Conservation (phyloP, 257 asterid species). For the Nicotiana tomentosiformis region DNA sequence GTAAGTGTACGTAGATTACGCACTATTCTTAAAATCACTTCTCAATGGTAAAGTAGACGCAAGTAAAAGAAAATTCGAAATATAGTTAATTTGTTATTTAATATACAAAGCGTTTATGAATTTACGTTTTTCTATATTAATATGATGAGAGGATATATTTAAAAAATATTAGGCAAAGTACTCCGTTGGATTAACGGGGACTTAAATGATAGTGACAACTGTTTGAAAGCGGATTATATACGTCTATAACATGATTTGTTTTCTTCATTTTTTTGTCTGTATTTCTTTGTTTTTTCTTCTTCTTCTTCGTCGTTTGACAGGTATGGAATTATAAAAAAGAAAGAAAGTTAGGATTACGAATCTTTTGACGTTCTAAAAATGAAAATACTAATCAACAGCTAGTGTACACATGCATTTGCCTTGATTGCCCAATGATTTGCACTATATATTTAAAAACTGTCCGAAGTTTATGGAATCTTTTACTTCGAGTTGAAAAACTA, state of each 20-base stretch:
- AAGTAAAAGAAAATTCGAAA: neutral
- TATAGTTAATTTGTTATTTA: neutral
- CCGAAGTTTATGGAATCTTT: neutral
- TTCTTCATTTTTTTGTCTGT: too few species aligned
- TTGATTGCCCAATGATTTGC: neutral
- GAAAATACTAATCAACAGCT: neutral
- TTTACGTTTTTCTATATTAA: neutral
- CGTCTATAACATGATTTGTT: neutral
- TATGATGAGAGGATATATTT: neutral
- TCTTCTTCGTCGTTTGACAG: neutral
- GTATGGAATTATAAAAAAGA: too few species aligned
- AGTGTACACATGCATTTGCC: neutral
- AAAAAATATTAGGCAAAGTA: neutral
- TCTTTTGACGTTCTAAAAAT: neutral
- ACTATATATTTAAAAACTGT: neutral
- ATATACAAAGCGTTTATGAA: neutral
- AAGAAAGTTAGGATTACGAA: neutral
- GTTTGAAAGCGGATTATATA: neutral
- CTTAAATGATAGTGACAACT: neutral
- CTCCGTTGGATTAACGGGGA: neutral
- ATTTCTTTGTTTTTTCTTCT: neutral
- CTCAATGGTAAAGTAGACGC: neutral
- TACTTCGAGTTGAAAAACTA: neutral
- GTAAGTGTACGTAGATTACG: neutral
- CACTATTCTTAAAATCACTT: neutral